These are phyloP conservation scores for Flaveria sonorensis DNA, from an alignment of 129 eudicot genomes.

Conservation along the genomic window DNA sequence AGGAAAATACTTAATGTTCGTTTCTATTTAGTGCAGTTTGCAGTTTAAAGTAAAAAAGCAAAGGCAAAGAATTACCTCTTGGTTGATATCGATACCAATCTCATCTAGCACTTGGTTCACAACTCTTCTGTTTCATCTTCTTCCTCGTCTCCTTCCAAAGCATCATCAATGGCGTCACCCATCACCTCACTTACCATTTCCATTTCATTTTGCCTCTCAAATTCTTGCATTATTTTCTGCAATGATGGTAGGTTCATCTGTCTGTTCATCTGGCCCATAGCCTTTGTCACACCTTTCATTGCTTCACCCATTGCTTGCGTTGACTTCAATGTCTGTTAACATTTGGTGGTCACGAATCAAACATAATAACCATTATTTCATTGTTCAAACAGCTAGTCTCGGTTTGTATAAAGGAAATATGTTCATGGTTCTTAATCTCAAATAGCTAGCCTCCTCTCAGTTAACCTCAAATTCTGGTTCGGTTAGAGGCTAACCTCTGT, in stretches of 20 bases:
- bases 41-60: not conserved
- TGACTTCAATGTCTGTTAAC: conserved; percentile 78
- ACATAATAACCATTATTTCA: not conserved
- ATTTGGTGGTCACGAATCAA: conserved; percentile 19
- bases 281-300: conserved; percentile 98
- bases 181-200: conserved; percentile 86
- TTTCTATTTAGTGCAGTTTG: not conserved
- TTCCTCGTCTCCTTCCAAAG: conserved; percentile 97
- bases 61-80: conserved; percentile 53
- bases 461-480: too few species aligned
- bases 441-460: not conserved
- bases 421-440: not conserved
- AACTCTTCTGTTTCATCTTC: conserved; percentile 96
- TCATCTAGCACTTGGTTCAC: conserved; percentile 94
- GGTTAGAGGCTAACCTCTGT: too few species aligned
- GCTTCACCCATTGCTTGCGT: conserved; percentile 99
- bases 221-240: conserved; percentile 95
- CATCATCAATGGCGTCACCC: conserved; percentile 99
- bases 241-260: conserved; percentile 93
- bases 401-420: not conserved
- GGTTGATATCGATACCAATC: conserved; percentile 87
- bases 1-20: not conserved
- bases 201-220: conserved; percentile 96
- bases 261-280: conserved; percentile 97
- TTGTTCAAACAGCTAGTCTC: not conserved